Percentiles rank a stretch among this genome's conserved stretches.
phyloP scores from a whole-genome alignment of 495 filamentous ascomycete species.

The Hypoxylon intermedium region DNA sequence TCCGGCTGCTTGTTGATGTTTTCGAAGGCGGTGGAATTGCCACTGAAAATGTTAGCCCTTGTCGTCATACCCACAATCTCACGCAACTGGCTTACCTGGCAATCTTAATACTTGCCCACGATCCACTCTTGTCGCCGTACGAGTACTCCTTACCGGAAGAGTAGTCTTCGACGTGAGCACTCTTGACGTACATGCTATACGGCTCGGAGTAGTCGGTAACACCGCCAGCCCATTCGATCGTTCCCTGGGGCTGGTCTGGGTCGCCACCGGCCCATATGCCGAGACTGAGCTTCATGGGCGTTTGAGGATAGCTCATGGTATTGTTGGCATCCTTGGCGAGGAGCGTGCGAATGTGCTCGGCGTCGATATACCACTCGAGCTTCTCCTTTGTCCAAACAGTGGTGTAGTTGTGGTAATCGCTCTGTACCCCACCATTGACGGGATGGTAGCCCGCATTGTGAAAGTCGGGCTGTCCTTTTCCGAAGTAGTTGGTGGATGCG shows the following conservation, averaged over 20 bases:
- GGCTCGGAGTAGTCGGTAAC: constrained; percentile 73
- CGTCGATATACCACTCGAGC: constrained; percentile 79
- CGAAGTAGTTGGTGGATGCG: constrained; percentile 85
- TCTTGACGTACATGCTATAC: constrained; percentile 79
- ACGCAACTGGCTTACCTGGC: constrained; percentile 54
- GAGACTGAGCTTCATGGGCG: constrained; percentile 82
- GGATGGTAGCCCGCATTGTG: constrained; percentile 66
- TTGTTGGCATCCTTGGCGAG: constrained; percentile 67
- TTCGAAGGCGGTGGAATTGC: constrained; percentile 66
- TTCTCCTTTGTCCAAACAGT: constrained; percentile 77
- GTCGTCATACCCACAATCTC: neutral
- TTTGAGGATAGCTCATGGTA: constrained; percentile 77
- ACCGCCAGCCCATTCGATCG: constrained; percentile 80
- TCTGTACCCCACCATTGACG: constrained; percentile 46
- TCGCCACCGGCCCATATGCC: constrained; percentile 91
- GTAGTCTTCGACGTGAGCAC: constrained; percentile 69
- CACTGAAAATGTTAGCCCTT: constrained; percentile 48
- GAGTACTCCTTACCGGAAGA: constrained; percentile 71
- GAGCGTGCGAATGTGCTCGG: constrained; percentile 69
- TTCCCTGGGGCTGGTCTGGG: constrained; percentile 59
- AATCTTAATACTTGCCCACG: constrained; percentile 75
- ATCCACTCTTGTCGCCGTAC: constrained; percentile 70
- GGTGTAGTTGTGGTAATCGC: constrained; percentile 81
- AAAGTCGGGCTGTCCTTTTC: constrained; percentile 69
- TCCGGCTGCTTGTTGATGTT: constrained; percentile 50